These are phyloP conservation scores for Blyttiomyces sp. DNA, from an alignment of 371 early-diverging fungal species.

Conservation along the genomic window DNA sequence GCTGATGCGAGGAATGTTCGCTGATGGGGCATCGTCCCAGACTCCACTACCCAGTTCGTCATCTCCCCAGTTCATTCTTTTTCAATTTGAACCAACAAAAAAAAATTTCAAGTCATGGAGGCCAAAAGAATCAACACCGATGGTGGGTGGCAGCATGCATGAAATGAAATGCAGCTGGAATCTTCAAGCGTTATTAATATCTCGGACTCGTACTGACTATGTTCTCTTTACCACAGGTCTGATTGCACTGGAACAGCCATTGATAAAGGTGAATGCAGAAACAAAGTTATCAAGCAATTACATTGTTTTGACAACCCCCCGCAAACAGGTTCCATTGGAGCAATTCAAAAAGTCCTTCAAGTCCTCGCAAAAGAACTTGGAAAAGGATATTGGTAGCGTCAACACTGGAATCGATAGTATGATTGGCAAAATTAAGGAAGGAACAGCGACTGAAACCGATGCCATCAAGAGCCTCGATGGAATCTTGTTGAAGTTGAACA, in stretches of 20 bases:
- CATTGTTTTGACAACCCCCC: slow-evolving; percentile 1
- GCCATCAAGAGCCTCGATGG: slow-evolving; percentile 57
- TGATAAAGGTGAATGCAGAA: slow-evolving; percentile 67
- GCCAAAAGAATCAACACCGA: too few species aligned
- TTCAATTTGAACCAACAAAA: too few species aligned
- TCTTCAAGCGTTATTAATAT: too few species aligned
- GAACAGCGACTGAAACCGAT: slow-evolving; percentile 28
- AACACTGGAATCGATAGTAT: slow-evolving; percentile 8
- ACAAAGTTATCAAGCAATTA: not conserved
- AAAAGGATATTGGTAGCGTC: slow-evolving; percentile 64
- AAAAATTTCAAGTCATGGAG: too few species aligned
- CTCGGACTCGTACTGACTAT: too few species aligned
- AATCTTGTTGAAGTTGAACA: slow-evolving; percentile 61
- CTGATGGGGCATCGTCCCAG: not conserved
- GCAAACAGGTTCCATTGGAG: slow-evolving; percentile 80
- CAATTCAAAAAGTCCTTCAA: slow-evolving; percentile 80
- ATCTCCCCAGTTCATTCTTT: too few species aligned
- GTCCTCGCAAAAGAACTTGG: slow-evolving; percentile 73
- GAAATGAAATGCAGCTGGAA: too few species aligned
- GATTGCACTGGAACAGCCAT: slow-evolving; percentile 81
- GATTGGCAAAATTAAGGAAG: slow-evolving; percentile 4
- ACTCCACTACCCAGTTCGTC: too few species aligned
- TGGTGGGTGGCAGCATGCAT: too few species aligned
- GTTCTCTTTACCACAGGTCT: slow-evolving; percentile 43
- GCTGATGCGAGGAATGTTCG: not conserved